Evolutionary conservation across 1,284 basidiomycete species (phyloP).

Genomic region (Microbotryomycetes sp.): DNA sequence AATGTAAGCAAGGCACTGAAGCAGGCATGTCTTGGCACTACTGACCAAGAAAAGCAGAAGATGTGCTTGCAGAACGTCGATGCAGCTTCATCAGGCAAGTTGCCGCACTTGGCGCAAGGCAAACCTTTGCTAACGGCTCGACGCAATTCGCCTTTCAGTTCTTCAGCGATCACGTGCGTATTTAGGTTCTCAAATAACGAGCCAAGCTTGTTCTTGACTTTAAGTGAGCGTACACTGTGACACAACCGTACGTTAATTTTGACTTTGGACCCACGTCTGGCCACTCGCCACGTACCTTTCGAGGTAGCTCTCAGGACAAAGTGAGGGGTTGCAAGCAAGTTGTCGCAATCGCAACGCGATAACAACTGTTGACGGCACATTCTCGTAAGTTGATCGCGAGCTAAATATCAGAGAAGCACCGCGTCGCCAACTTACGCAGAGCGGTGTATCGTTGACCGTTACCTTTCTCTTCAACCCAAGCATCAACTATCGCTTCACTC

Average conservation of each 20-base stretch:
- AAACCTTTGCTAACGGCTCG: background rate
- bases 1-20: no score
- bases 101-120: slow-evolving; percentile 20
- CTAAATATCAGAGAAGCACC: slow-evolving; percentile 42
- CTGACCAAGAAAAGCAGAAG: slow-evolving; percentile 29
- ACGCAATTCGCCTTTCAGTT: slow-evolving; percentile 6
- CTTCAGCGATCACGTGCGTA: background rate
- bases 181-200: background rate
- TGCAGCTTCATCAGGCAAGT: slow-evolving; percentile 18
- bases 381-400: slow-evolving; percentile 46
- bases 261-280: no score
- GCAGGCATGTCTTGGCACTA: background rate
- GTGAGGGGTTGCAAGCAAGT: slow-evolving; percentile 68
- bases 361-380: slow-evolving; percentile 59
- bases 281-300: slow-evolving; percentile 46
- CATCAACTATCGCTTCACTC: slow-evolving; percentile 58
- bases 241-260: background rate
- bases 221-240: background rate
- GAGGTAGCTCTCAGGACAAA: slow-evolving; percentile 68
- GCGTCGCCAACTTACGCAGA: slow-evolving; percentile 40
- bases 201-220: background rate
- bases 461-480: slow-evolving; percentile 47
- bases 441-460: slow-evolving; percentile 34
- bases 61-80: slow-evolving; percentile 30
- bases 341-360: slow-evolving; percentile 75